A percentile compares a stretch with the other conserved stretches of the same genome.
phyloP scores from a whole-genome alignment of 352 stramenopile species.

The Globisporangium takayamanum region DNA sequence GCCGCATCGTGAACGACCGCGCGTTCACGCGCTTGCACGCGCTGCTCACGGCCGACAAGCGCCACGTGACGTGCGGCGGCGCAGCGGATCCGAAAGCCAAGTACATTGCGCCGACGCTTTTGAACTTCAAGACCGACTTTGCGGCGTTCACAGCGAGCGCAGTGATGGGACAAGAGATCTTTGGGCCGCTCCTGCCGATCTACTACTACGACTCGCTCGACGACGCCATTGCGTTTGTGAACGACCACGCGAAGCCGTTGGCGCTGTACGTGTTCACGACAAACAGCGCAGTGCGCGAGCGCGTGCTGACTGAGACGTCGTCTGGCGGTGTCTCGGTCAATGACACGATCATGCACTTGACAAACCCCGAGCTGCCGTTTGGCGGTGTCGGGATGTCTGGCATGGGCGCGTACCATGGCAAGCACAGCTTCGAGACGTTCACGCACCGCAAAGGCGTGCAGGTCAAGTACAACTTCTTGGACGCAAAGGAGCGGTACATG shows the following conservation, averaged over 20 bases:
- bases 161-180: slow-evolving; percentile 93
- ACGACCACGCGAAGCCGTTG: slow-evolving; percentile 63
- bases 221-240: slow-evolving; percentile 31
- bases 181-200: slow-evolving; percentile 93
- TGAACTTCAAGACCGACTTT: slow-evolving; percentile 79
- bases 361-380: slow-evolving; percentile 66
- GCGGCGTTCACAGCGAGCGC: slow-evolving; percentile 42
- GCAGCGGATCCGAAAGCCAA: slow-evolving; percentile 54
- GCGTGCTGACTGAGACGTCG: slow-evolving; percentile 47
- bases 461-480: slow-evolving; percentile 52
- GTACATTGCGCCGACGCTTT: slow-evolving; percentile 85
- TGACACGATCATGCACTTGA: slow-evolving; percentile 74
- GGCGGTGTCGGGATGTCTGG: slow-evolving; percentile 78
- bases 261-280: slow-evolving; percentile 81
- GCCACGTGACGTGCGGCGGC: slow-evolving; percentile 52
- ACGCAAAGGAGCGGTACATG: slow-evolving; percentile 47
- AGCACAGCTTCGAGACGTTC: slow-evolving; percentile 74
- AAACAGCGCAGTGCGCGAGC: slow-evolving; percentile 26
- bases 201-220: slow-evolving; percentile 58
- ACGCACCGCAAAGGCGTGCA: slow-evolving; percentile 65
- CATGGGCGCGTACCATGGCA: slow-evolving; percentile 80
- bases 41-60: slow-evolving; percentile 54
- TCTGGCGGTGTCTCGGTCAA: slow-evolving; percentile 70
- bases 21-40: slow-evolving; percentile 7
- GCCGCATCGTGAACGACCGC: slow-evolving; percentile 24